Evolutionary conservation across 2,329 filamentous ascomycete species (phyloP), one percentile per base, ranked within the genome.

Genomic region (Metarhizium guizhouense): DNA sequence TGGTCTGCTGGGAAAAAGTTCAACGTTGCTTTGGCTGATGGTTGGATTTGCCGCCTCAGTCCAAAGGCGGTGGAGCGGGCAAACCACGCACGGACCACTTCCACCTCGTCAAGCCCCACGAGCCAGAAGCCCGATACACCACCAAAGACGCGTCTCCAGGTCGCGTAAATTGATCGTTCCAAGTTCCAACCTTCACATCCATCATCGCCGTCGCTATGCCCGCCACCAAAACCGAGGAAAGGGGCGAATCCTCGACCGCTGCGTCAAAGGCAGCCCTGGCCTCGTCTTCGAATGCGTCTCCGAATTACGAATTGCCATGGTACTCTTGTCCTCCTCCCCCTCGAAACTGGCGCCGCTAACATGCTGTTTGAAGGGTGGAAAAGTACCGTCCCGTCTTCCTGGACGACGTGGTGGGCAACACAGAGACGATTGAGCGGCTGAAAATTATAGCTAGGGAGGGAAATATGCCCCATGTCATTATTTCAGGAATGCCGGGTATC

Each of bases 381-480:
- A 99, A 99, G 72, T 99, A 97, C 76, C 83, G 94, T 43, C 94
- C 94, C 1, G 82, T 95, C 54, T 95, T 95, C 72, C 84, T 99
- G 34, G 91, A 97, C 74, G 93, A 99, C 74, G 86, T 99, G 54
- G 94, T 99, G 54, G 94, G 94, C 67, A 99, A 99, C 72, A 95
- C 90, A 20, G 94, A 99, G 71, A 99, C 94, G 1, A 91, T 99
- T 65, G 93, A 97, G 72, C 88, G 94, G 55, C 78, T 99, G 65
- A 97, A 97, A 70, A 97, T 99, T 66, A 97, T 99, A 64, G 92
- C 94, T 50, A 94, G 92, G 72, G 94, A 97, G 75, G 94, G 94
- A 64, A 99, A 99, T 74, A 96, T 99, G 92, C 94, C 94, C 2
- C 94, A 99, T 74, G 84, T 99, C 67, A 97, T 99, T 73, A 97